Evolutionary conservation across 2,329 filamentous ascomycete species (phyloP).

Genomic region (Trichophyton simii): DNA sequence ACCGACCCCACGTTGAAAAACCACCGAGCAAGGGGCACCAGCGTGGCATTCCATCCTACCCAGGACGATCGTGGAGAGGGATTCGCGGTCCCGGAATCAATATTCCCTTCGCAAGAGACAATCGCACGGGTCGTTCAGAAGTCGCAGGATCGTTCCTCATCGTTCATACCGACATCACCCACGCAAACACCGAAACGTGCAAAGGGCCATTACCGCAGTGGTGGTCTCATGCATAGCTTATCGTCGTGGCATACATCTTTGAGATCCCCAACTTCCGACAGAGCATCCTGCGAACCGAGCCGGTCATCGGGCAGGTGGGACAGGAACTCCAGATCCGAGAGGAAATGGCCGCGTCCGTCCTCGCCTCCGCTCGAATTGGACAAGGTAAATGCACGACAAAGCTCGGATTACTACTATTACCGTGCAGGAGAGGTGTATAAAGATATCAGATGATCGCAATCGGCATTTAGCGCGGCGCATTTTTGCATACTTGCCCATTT

Average conservation of each 20-base stretch:
- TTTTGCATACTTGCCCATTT: neutral
- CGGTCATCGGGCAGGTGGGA: neutral
- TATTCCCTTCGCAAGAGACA: neutral
- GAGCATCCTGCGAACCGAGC: neutral
- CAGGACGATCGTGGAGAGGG: neutral
- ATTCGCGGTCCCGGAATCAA: neutral
- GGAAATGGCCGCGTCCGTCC: neutral
- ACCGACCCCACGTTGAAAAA: constrained; percentile 32
- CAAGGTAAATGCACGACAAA: neutral
- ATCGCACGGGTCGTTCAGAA: neutral
- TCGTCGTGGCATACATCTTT: neutral
- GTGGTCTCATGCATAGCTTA: neutral
- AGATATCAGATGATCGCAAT: neutral
- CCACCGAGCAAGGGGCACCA: neutral
- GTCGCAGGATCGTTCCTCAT: neutral
- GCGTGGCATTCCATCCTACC: neutral
- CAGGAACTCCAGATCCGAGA: neutral
- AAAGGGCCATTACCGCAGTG: neutral
- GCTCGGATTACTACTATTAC: neutral
- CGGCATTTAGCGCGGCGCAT: neutral
- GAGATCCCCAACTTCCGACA: neutral
- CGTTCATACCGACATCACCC: neutral
- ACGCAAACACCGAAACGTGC: neutral
- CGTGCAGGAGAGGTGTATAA: neutral
- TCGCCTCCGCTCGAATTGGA: neutral